phyloP scores from a whole-genome alignment of 2,329 filamentous ascomycete species.

The Periglandula ipomoeae region DNA sequence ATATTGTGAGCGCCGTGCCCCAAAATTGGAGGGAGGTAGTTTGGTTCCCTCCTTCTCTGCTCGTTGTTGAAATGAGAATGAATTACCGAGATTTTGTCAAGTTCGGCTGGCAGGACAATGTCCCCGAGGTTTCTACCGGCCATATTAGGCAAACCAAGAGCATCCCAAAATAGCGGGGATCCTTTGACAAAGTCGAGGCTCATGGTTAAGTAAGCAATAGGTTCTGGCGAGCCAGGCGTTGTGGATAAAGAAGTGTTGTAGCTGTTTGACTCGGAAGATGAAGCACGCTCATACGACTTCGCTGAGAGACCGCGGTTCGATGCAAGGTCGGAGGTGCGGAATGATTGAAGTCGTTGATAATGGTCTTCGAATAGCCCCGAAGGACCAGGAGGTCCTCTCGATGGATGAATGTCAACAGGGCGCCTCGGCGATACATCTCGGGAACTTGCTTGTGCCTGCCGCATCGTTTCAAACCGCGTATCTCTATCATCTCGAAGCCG shows the following conservation, averaged over 20 bases:
- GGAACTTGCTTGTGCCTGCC: constrained; percentile 30
- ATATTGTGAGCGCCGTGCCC: no score
- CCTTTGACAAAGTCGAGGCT: constrained; percentile 49
- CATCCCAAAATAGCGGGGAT: constrained; percentile 46
- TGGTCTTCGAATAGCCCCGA: constrained; percentile 36
- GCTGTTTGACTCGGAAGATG: constrained; percentile 1
- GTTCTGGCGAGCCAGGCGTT: constrained; percentile 33
- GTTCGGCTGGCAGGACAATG: constrained; percentile 41
- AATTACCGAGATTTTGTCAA: constrained; percentile 40
- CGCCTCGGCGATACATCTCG: constrained; percentile 38
- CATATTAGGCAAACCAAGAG: constrained; percentile 39
- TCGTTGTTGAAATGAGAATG: constrained; percentile 48
- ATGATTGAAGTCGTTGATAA: constrained; percentile 37
- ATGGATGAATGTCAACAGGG: constrained; percentile 41
- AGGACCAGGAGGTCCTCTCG: constrained; percentile 29
- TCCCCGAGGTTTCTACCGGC: constrained; percentile 44
- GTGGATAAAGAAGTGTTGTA: background rate
- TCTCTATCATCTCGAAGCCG: constrained; percentile 65
- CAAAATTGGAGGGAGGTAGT: constrained; percentile 57
- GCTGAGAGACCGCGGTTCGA: constrained; percentile 36
- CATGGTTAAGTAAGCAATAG: constrained; percentile 48
- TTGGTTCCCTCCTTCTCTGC: constrained; percentile 47
- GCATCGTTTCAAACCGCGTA: constrained; percentile 43
- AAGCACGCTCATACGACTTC: constrained; percentile 39
- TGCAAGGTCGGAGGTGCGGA: constrained; percentile 46